A percentile compares a stretch with the other conserved stretches of the same genome.
Conservation (phyloP, 495 filamentous ascomycete genomes). For the Podospora tetraspora region DNA sequence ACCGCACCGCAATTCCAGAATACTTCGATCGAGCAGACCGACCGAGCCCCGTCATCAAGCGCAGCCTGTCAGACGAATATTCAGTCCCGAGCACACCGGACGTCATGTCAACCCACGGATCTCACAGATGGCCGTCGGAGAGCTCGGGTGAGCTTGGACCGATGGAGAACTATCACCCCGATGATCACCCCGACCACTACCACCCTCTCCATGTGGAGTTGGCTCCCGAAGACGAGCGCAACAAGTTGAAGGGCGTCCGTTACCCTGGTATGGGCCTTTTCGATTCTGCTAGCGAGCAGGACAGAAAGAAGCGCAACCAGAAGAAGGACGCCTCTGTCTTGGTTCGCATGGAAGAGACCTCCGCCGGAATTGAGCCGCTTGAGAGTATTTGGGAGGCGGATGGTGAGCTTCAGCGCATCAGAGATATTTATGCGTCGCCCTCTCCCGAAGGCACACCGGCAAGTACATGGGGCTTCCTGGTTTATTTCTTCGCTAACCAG, state of each 20-base stretch:
- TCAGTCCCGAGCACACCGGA: conserved; percentile 19
- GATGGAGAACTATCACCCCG: neutral
- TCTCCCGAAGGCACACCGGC: conserved; percentile 46
- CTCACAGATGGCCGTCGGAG: conserved; percentile 30
- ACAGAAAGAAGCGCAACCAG: conserved; percentile 79
- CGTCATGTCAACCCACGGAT: conserved; percentile 13
- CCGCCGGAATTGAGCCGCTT: conserved; percentile 58
- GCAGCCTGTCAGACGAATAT: conserved; percentile 13
- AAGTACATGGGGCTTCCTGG: conserved; percentile 17
- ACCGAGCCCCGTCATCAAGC: conserved; percentile 20
- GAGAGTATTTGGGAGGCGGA: conserved; percentile 63
- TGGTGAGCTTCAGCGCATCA: conserved; percentile 48
- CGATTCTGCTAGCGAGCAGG: conserved; percentile 72
- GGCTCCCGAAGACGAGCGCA: conserved; percentile 33
- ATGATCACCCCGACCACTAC: neutral
- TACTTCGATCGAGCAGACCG: conserved; percentile 20
- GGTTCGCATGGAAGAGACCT: conserved; percentile 63
- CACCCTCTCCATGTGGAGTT: conserved; percentile 16
- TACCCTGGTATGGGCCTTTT: conserved; percentile 88
- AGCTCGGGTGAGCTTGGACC: neutral
- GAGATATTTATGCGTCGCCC: conserved; percentile 47
- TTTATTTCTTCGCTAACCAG: neutral
- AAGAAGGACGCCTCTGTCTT: conserved; percentile 71
- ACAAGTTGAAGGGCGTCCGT: conserved; percentile 65
- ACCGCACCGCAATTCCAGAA: conserved; percentile 11